A percentile compares a stretch with the other conserved stretches of the same genome.
Conservation (phyloP, 2,329 filamentous ascomycete species). For the Penicillium rolfsii region DNA sequence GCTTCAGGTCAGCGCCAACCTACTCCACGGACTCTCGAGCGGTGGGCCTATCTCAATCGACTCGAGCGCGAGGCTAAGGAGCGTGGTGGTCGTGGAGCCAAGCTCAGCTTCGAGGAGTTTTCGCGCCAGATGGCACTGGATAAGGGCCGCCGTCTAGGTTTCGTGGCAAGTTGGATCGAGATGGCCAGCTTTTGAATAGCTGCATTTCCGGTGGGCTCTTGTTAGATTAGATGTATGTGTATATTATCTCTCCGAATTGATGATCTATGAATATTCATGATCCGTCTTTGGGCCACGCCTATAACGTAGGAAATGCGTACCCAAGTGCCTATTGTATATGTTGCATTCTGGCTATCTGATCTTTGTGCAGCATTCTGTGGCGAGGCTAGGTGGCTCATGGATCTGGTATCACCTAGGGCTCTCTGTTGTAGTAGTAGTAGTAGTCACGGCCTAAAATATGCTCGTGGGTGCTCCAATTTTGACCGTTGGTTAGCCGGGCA, state of each 20-base stretch:
- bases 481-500: no score
- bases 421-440: no score
- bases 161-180: constrained; percentile 90
- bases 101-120: constrained; percentile 79
- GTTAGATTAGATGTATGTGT: constrained; percentile 3
- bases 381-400: no score
- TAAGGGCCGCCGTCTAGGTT: constrained; percentile 70
- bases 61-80: constrained; percentile 70
- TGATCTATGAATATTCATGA: not conserved
- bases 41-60: constrained; percentile 58
- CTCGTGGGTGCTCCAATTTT: no score
- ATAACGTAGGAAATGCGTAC: no score
- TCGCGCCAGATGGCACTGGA: constrained; percentile 71
- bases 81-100: constrained; percentile 74
- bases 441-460: no score
- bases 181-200: constrained; percentile 61
- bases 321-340: no score
- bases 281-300: not conserved
- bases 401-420: no score
- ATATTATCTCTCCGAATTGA: constrained; percentile 8
- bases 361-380: no score
- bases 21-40: constrained; percentile 46
- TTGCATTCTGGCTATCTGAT: no score
- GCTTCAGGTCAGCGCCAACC: constrained; percentile 28
- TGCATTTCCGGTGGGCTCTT: not conserved